Base-by-base conservation (phyloP, 306 rosid species). In the Datisca glomerata region DNA sequence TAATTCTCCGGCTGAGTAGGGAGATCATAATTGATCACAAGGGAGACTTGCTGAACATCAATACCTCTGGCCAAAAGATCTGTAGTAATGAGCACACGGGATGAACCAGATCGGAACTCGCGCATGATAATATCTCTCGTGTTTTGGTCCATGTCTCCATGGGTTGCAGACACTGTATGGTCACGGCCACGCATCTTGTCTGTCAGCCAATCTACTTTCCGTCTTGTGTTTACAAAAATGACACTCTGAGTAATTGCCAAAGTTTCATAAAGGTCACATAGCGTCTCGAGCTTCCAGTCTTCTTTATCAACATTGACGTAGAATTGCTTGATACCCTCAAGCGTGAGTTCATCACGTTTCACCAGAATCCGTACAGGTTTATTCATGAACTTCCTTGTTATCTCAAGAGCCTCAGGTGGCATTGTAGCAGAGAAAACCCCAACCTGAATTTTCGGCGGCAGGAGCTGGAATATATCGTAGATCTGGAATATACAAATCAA, bases 61-160 rank as follows among this genome's bases (percentile, higher is more conserved):
- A 77, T 72, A 48, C 80, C 85, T 45, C 80, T 69, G 35, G 85
- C 85, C 69, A 77, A 55, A 8, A 77, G 76, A 69, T 77, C 85
- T 43, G 80, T 77, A 34, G 77, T 77, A 24, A 77, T 77, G 25
- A 77, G 70, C 49, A 80, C 85, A 12, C 81, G 85, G 17, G 92
- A 80, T 20, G 85, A 80, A 14, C 81, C 92, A 27, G 81, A 75
- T 17, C 92, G 77, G 56, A 80, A 80, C 65, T 80, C 92, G 45
- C 81, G 55, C 92, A 80, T 75, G 63, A 80, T 75, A 45, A 80
- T 75, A 43, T 75, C 81, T 39, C 92, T 75, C 12, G 79, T 66
- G 66, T 75, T 80, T 45, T 80, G 92, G 57, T 80, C 92, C 92
- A 80, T 75, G 52, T 80, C 92, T 47, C 92, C 85, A 25, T 80